These are phyloP conservation scores for Neurospora sp. DNA, from an alignment of 495 filamentous ascomycete genomes.

Conservation along the genomic window DNA sequence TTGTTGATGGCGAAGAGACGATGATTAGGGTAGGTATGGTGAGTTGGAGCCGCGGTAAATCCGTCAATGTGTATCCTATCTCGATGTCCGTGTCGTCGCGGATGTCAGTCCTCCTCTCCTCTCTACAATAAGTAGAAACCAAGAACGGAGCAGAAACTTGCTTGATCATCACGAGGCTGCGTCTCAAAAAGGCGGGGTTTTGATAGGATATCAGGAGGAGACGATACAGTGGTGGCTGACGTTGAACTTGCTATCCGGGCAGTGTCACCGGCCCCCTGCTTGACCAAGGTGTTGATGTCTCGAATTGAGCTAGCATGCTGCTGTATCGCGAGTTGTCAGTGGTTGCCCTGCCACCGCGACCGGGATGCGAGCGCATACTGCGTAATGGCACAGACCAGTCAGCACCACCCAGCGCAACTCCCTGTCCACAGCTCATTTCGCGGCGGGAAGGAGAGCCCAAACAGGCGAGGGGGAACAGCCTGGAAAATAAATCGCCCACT, in stretches of 20 bases:
- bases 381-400: slow-evolving; percentile 15
- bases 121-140: neutral
- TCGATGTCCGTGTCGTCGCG: neutral
- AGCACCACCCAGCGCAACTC: slow-evolving; percentile 9
- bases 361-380: neutral
- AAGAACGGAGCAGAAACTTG: neutral
- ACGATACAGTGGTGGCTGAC: neutral
- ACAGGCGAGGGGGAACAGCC: neutral
- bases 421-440: slow-evolving; percentile 16
- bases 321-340: slow-evolving; percentile 10
- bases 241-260: neutral
- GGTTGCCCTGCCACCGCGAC: slow-evolving; percentile 25
- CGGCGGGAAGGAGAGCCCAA: neutral
- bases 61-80: neutral
- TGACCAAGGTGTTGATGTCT: neutral
- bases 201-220: neutral
- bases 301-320: neutral
- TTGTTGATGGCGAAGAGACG: slow-evolving; percentile 43
- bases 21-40: slow-evolving; percentile 1
- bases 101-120: neutral
- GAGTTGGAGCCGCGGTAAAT: neutral
- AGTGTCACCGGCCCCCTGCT: neutral
- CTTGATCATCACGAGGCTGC: neutral
- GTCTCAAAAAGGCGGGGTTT: neutral
- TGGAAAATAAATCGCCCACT: neutral